phyloP scores from a whole-genome alignment of 2,329 filamentous ascomycete genomes.

The Penicillium hordei region DNA sequence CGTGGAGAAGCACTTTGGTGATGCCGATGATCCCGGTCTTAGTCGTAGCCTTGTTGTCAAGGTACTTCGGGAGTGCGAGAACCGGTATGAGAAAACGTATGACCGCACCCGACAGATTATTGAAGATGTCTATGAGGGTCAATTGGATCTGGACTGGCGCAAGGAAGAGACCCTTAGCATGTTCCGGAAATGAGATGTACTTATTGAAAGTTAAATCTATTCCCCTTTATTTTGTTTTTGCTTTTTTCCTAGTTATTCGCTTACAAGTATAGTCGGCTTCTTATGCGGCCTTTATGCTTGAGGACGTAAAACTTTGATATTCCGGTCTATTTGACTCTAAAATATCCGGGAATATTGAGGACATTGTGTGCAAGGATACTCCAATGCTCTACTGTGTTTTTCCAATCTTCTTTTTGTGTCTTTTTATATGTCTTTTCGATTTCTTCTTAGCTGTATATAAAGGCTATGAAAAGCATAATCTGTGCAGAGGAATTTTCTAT shows the following conservation, averaged over 20 bases:
- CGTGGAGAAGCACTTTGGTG: constrained; percentile 96
- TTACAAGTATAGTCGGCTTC: too few species aligned
- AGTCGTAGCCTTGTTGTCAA: constrained; percentile 60
- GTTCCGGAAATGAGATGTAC: constrained; percentile 40
- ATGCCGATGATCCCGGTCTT: constrained; percentile 72
- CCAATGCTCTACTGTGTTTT: too few species aligned
- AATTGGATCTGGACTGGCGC: constrained; percentile 50
- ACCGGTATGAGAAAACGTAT: constrained; percentile 54
- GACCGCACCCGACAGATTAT: constrained; percentile 51
- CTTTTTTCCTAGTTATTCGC: background rate
- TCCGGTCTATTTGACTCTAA: too few species aligned
- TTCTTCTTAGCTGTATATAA: too few species aligned
- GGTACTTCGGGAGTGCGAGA: constrained; percentile 61
- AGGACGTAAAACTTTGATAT: too few species aligned
- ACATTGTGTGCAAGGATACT: too few species aligned
- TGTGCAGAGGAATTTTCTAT: too few species aligned
- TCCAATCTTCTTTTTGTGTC: too few species aligned
- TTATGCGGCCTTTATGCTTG: too few species aligned
- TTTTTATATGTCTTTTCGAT: too few species aligned
- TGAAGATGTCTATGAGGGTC: constrained; percentile 47
- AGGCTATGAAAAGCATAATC: too few species aligned
- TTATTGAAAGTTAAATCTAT: constrained; percentile 2
- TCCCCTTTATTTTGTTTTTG: constrained; percentile 6
- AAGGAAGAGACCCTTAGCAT: constrained; percentile 47
- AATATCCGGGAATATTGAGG: too few species aligned